Percentiles rank a stretch among this genome's conserved stretches.
Evolutionary conservation across 768 basidiomycete species (phyloP).

Genomic region (Daedaleopsis sinensis): DNA sequence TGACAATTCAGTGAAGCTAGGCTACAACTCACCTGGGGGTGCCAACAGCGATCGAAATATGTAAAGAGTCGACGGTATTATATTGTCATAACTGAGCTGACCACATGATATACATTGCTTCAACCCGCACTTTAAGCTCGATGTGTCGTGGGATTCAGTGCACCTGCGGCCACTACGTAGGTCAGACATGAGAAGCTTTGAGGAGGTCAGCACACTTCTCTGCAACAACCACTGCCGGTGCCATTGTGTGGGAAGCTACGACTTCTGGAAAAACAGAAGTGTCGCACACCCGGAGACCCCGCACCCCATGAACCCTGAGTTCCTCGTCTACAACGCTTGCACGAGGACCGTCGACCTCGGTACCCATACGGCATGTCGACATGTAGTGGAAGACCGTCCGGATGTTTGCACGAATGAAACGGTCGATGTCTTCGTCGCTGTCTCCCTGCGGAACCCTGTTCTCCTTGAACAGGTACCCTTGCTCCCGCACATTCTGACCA

Average conservation of each 20-base stretch:
- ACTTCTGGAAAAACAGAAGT: constrained; percentile 31
- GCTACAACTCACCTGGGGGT: no score
- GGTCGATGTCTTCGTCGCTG: constrained; percentile 22
- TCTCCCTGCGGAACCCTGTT: constrained; percentile 13
- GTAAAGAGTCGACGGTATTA: no score
- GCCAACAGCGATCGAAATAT: no score
- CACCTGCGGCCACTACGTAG: no score
- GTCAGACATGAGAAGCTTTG: no score
- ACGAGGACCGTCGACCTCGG: constrained; percentile 4
- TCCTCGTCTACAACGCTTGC: constrained; percentile 47
- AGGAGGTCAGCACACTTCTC: constrained; percentile 45
- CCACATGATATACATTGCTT: no score
- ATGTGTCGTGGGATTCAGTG: no score
- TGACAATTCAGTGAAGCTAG: no score
- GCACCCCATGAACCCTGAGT: constrained; percentile 45
- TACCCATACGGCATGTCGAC: constrained; percentile 44
- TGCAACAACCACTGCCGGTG: constrained; percentile 37
- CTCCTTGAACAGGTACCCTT: constrained; percentile 21
- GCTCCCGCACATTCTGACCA: constrained; percentile 9
- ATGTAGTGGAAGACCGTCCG: constrained; percentile 27
- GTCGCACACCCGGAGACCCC: constrained; percentile 40
- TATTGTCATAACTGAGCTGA: no score
- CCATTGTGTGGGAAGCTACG: constrained; percentile 36
- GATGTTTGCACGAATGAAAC: constrained; percentile 12
- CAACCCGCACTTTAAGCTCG: no score